Conservation (phyloP, 306 rosid species). For the Boehmeria nivea region DNA sequence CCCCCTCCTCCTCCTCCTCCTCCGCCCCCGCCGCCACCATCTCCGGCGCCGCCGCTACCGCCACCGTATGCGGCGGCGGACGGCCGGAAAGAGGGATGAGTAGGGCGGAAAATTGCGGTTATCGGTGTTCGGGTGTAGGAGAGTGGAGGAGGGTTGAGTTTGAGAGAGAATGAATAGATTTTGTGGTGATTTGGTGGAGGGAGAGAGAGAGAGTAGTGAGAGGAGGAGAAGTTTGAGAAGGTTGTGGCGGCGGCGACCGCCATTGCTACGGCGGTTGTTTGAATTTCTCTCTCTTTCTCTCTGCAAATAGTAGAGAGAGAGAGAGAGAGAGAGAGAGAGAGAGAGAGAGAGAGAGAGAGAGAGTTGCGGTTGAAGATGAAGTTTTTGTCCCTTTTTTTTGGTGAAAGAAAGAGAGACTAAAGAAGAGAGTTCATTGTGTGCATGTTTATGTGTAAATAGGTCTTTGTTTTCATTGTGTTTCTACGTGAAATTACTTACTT, state of each 20-base stretch:
- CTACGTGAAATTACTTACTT: too few relatives aligned
- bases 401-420: background rate
- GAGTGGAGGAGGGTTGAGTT: constrained; percentile 5
- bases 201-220: constrained; percentile 22
- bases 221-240: constrained; percentile 36
- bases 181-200: constrained; percentile 15
- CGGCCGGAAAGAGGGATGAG: background rate
- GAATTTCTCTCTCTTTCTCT: constrained; percentile 1
- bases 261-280: constrained; percentile 24
- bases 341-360: too few relatives aligned
- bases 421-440: too few relatives aligned
- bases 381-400: background rate
- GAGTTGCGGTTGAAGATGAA: too few relatives aligned
- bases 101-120: constrained; percentile 1
- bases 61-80: constrained; percentile 18
- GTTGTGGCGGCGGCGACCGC: constrained; percentile 44
- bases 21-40: constrained; percentile 1
- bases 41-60: background rate
- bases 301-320: background rate
- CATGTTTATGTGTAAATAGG: too few relatives aligned
- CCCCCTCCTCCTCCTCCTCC: constrained; percentile 1
- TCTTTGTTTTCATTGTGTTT: too few relatives aligned
- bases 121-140: background rate
- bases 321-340: background rate
- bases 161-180: constrained; percentile 8